A percentile compares a stretch with the other conserved stretches of the same genome.
Conservation (phyloP, 1,139 yeast genomes). For the Blastobotrys elegans region DNA sequence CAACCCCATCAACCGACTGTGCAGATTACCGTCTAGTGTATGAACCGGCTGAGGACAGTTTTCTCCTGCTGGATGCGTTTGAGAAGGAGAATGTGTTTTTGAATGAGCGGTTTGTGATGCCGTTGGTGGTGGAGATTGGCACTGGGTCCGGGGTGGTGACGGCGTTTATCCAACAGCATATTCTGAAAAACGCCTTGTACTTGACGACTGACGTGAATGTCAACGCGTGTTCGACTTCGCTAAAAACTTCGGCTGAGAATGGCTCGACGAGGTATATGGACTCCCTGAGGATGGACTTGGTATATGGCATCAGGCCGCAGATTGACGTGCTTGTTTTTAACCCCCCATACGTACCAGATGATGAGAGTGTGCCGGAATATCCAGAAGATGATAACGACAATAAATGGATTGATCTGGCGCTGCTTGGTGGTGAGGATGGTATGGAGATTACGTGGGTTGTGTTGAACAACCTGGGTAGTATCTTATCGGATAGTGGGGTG, state of each 20-base stretch:
- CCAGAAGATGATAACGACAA: constrained; percentile 39
- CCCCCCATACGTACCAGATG: constrained; percentile 96
- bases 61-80: constrained; percentile 69
- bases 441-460: constrained; percentile 75
- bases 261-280: constrained; percentile 44
- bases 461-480: constrained; percentile 45
- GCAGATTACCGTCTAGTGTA: constrained; percentile 45
- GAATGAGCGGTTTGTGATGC: constrained; percentile 25
- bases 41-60: constrained; percentile 93
- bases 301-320: constrained; percentile 26
- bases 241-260: constrained; percentile 49
- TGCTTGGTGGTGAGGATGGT: constrained; percentile 84
- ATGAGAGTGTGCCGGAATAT: constrained; percentile 47
- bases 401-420: constrained; percentile 79
- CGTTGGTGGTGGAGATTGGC: constrained; percentile 80
- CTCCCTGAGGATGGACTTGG: constrained; percentile 43
- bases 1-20: constrained; percentile 10
- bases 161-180: constrained; percentile 57
- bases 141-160: constrained; percentile 88
- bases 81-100: constrained; percentile 47
- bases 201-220: constrained; percentile 77
- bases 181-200: constrained; percentile 44
- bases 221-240: constrained; percentile 59
- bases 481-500: constrained; percentile 52
- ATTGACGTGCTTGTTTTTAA: constrained; percentile 72